Percentiles rank a stretch among this genome's conserved stretches.
phyloP scores from a whole-genome alignment of 331 rosid species.

The Rosa hybrid region DNA sequence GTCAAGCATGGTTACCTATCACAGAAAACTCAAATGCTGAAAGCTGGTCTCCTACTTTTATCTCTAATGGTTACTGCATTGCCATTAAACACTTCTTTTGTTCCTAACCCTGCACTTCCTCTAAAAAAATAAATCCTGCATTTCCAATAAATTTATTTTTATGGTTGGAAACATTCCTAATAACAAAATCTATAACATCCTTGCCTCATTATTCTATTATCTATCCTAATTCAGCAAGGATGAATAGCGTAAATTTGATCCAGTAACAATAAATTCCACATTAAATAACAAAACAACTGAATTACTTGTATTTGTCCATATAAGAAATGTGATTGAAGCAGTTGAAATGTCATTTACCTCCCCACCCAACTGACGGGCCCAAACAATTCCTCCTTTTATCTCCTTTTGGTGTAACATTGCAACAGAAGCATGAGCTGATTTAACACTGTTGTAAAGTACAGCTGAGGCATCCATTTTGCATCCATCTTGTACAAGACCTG shows the following conservation, averaged over 20 bases:
- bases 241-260: background rate
- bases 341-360: conserved; percentile 53
- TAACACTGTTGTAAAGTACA: conserved; percentile 81
- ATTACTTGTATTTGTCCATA: conserved; percentile 16
- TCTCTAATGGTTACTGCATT: background rate
- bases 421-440: conserved; percentile 85
- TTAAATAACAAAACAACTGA: background rate
- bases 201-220: background rate
- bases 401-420: conserved; percentile 62
- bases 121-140: background rate
- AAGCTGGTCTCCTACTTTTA: background rate
- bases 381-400: conserved; percentile 65
- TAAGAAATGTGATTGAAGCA: background rate
- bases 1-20: background rate
- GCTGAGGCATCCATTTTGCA: conserved; percentile 83
- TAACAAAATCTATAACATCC: conserved; percentile 7
- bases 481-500: conserved; percentile 93
- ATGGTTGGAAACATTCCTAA: background rate
- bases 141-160: background rate
- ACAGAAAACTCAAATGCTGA: background rate
- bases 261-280: background rate
- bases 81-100: background rate
- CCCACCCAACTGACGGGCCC: conserved; percentile 99
- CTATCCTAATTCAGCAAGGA: background rate
- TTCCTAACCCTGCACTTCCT: background rate